phyloP scores from a whole-genome alignment of 192 early-diverging fungal genomes.

The Spizellomyces sp. region DNA sequence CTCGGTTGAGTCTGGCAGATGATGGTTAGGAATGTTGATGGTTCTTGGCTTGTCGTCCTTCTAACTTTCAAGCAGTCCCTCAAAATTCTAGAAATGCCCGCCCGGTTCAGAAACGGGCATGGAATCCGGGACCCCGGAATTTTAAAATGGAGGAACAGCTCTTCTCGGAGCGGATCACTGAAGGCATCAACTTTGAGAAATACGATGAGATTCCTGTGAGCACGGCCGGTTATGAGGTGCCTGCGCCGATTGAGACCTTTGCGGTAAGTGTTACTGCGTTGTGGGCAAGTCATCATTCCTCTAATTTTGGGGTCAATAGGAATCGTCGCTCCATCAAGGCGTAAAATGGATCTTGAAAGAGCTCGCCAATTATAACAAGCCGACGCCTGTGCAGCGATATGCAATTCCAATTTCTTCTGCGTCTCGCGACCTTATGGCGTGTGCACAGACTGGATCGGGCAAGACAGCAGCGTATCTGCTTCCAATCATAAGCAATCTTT shows the following conservation, averaged over 20 bases:
- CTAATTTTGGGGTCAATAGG: conserved; percentile 7
- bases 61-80: no score
- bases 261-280: conserved; percentile 27
- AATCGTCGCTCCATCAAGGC: conserved; percentile 77
- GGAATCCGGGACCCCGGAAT: conserved; percentile 13
- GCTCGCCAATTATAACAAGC: conserved; percentile 80
- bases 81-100: no score
- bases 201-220: conserved; percentile 97
- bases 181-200: conserved; percentile 98
- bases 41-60: no score
- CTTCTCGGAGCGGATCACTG: conserved; percentile 64
- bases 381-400: conserved; percentile 86
- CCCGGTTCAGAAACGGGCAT: not conserved
- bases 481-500: conserved; percentile 87
- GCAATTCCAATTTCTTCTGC: conserved; percentile 51
- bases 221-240: conserved; percentile 57
- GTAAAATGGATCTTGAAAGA: conserved; percentile 83
- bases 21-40: no score
- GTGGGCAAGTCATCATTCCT: not conserved
- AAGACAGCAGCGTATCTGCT: conserved; percentile 95
- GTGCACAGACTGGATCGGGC: conserved; percentile 97
- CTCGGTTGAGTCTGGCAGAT: no score
- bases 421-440: conserved; percentile 94
- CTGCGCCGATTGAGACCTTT: conserved; percentile 62
- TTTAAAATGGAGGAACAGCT: not conserved